A percentile compares a stretch with the other conserved stretches of the same genome.
Evolutionary conservation across 129 eudicot species (phyloP).

Genomic region (Lactuca saligna): DNA sequence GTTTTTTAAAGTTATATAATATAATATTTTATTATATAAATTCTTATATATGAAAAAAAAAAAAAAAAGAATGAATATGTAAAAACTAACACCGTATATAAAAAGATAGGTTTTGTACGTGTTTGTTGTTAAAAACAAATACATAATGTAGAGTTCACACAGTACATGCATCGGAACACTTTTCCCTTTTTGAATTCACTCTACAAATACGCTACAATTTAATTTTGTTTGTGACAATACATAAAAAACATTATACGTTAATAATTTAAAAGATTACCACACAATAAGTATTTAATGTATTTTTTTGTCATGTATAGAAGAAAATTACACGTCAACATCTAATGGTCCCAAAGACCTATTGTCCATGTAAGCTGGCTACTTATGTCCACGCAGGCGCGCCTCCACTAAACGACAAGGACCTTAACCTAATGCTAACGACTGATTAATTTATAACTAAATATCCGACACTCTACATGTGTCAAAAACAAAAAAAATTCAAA

Average conservation of each 20-base stretch:
- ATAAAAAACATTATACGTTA: neutral
- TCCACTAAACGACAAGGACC: constrained; percentile 18
- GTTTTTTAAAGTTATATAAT: no score
- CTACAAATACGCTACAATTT: no score
- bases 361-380: constrained; percentile 15
- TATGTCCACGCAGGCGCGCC: constrained; percentile 32
- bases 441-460: neutral
- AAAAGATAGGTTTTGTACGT: no score
- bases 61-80: no score
- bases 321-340: neutral
- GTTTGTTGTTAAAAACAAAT: no score
- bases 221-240: no score
- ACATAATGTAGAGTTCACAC: no score
- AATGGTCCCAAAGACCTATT: constrained; percentile 26
- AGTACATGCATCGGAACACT: no score
- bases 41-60: no score
- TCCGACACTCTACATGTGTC: neutral
- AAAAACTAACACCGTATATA: no score
- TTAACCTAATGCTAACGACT: constrained; percentile 16
- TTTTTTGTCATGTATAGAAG: neutral
- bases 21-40: no score
- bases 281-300: neutral
- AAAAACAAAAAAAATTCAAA: neutral
- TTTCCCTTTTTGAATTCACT: no score
- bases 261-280: neutral